phyloP scores from a whole-genome alignment of 2,329 filamentous ascomycete genomes.

The Neofusicoccum parvum region DNA sequence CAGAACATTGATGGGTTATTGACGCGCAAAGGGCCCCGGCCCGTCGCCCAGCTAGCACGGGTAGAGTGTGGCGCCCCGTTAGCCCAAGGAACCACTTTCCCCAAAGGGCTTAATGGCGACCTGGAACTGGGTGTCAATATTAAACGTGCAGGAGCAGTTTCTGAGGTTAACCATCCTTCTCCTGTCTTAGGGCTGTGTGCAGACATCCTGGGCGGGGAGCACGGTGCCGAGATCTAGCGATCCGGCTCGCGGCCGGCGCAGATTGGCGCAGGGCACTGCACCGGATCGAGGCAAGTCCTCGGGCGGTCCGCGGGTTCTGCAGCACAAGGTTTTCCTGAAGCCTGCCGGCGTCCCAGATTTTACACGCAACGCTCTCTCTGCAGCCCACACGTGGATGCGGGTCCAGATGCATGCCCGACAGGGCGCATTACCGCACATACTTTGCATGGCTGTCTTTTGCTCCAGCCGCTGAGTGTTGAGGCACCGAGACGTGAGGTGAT shows the following conservation, averaged over 20 bases:
- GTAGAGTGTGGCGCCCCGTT: conserved; percentile 10
- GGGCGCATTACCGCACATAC: too few relatives aligned
- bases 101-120: background rate
- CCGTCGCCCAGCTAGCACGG: background rate
- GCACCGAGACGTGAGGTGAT: too few relatives aligned
- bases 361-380: background rate
- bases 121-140: background rate
- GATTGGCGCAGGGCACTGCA: background rate
- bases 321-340: conserved; percentile 5
- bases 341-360: background rate
- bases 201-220: background rate
- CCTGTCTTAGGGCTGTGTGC: background rate
- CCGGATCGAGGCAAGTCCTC: background rate
- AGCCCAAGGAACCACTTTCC: background rate
- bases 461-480: too few relatives aligned
- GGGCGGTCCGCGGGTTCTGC: background rate
- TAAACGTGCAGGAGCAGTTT: background rate
- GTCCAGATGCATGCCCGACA: background rate
- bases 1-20: conserved; percentile 11
- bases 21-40: background rate
- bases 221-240: background rate
- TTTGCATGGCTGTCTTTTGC: too few relatives aligned
- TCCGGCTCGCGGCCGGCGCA: background rate
- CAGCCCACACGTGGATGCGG: background rate
- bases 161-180: background rate